These are phyloP conservation scores for Aspergillus glaucus DNA, from an alignment of 2,329 filamentous ascomycete species.

Conservation along the genomic window DNA sequence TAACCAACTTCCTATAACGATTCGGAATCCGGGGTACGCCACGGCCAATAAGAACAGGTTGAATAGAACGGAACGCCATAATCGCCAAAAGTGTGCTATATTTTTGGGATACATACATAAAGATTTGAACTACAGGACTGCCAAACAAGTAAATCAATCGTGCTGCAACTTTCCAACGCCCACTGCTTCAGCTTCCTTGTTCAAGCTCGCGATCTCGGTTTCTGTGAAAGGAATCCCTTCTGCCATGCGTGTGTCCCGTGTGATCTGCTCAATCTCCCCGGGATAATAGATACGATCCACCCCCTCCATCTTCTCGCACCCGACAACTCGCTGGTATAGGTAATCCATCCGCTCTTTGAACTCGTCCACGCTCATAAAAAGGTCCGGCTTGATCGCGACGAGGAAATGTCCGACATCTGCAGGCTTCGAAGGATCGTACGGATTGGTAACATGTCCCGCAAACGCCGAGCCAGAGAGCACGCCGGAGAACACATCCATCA, in stretches of 20 bases:
- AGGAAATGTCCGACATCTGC: constrained; percentile 71
- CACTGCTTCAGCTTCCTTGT: background rate
- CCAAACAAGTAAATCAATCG: background rate
- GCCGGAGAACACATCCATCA: constrained; percentile 87
- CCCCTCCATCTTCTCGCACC: constrained; percentile 47
- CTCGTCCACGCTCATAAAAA: constrained; percentile 65
- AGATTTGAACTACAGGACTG: background rate
- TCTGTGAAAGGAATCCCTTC: background rate
- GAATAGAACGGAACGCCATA: background rate
- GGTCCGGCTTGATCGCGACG: constrained; percentile 63
- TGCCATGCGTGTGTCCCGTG: constrained; percentile 31
- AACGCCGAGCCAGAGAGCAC: constrained; percentile 70
- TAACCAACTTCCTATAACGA: background rate
- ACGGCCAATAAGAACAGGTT: background rate
- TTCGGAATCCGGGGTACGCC: background rate
- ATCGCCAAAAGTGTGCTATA: background rate
- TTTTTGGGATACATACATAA: background rate
- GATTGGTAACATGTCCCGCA: constrained; percentile 68
- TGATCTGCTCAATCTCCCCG: constrained; percentile 51
- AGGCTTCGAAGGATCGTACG: constrained; percentile 64
- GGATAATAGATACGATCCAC: constrained; percentile 54
- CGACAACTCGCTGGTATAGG: constrained; percentile 50
- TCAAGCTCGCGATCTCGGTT: background rate
- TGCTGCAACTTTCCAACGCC: background rate
- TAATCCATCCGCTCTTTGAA: constrained; percentile 58